These are phyloP conservation scores for Apiospora aurea DNA, from an alignment of 2,329 filamentous ascomycete species.

Conservation along the genomic window DNA sequence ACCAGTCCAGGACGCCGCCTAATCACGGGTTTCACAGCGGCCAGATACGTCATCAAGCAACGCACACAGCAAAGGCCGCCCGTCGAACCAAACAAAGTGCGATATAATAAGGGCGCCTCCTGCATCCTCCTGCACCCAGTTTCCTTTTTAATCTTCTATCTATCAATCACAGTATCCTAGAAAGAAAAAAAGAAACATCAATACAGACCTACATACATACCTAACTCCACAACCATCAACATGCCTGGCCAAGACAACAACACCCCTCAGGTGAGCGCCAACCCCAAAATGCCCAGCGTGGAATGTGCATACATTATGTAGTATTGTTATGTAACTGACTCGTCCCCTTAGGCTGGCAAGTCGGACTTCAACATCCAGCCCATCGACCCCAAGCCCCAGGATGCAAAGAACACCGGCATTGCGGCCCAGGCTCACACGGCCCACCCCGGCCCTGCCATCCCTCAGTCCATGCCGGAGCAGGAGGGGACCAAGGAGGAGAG, in stretches of 20 bases:
- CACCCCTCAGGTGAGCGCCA: constrained; percentile 23
- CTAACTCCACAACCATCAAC: constrained; percentile 6
- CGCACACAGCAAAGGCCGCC: not conserved
- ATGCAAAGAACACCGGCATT: constrained; percentile 48
- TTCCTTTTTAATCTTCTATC: not conserved
- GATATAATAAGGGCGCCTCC: constrained; percentile 12
- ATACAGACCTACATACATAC: too few relatives aligned
- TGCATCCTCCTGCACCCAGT: not conserved
- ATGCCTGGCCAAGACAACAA: constrained; percentile 24
- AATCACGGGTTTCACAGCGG: constrained; percentile 38
- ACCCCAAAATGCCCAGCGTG: not conserved
- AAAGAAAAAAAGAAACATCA: not conserved
- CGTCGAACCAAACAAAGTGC: constrained; percentile 13
- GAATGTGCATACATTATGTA: not conserved
- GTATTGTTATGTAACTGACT: constrained; percentile 1
- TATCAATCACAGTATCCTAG: not conserved
- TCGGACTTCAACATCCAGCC: constrained; percentile 48
- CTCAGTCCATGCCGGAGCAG: constrained; percentile 60
- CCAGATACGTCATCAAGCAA: constrained; percentile 40
- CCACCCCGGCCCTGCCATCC: constrained; percentile 64
- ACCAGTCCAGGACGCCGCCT: constrained; percentile 31
- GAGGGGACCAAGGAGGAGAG: constrained; percentile 75
- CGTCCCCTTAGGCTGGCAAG: constrained; percentile 38
- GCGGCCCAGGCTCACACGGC: constrained; percentile 55
- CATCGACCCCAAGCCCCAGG: constrained; percentile 45